Conservation (phyloP, 495 filamentous ascomycete genomes). For the Tuber calosporum region DNA sequence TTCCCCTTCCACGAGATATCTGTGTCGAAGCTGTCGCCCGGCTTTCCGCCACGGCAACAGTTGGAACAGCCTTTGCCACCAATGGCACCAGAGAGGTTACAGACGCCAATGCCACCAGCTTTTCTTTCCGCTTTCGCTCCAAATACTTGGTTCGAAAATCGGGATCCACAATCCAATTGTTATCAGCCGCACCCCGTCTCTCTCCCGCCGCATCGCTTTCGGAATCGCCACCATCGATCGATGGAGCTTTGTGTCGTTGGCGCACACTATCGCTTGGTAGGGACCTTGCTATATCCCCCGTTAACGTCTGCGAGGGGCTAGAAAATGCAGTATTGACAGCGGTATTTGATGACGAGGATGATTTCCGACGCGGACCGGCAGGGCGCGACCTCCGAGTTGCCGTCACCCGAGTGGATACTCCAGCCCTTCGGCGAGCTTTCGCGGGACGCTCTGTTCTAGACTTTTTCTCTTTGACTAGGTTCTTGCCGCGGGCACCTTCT, state of each 20-base stretch:
- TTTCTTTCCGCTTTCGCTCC: constrained; percentile 35
- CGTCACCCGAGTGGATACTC: constrained; percentile 16
- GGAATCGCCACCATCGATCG: constrained; percentile 7
- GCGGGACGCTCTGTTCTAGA: constrained; percentile 26
- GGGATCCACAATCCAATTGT: constrained; percentile 38
- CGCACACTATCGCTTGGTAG: constrained; percentile 28
- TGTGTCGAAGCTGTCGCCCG: constrained; percentile 13
- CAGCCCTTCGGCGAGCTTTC: constrained; percentile 31
- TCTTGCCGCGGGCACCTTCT: constrained; percentile 15
- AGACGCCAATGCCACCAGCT: constrained; percentile 22
- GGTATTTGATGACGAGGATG: constrained; percentile 31
- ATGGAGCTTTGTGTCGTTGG: constrained; percentile 18
- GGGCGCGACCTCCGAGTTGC: constrained; percentile 24
- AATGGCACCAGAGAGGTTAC: background rate
- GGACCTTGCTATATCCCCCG: constrained; percentile 26
- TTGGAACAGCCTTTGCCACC: constrained; percentile 9
- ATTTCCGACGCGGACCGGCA: constrained; percentile 22
- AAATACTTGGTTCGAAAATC: constrained; percentile 40
- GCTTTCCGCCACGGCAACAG: constrained; percentile 20
- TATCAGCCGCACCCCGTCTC: constrained; percentile 15
- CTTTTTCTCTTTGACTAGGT: constrained; percentile 16
- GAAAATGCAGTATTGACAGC: constrained; percentile 34
- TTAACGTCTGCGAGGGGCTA: constrained; percentile 29
- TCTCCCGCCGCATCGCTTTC: constrained; percentile 12
- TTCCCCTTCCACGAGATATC: constrained; percentile 24